phyloP scores from a whole-genome alignment of 1,139 yeast species.

The Protomyces arabidopsidicola region DNA sequence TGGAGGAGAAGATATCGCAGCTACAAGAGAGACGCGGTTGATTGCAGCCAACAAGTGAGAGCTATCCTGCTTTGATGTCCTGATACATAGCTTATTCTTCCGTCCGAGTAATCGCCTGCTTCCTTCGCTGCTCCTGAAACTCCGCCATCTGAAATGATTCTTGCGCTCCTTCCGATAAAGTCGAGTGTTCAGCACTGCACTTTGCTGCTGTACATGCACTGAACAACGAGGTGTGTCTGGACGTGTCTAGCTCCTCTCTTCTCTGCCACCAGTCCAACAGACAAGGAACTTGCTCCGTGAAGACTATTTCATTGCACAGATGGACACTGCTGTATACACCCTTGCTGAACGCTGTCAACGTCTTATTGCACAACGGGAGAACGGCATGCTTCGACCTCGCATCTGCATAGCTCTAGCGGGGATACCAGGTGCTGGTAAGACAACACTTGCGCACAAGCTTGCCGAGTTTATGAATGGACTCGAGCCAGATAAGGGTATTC shows the following conservation, averaged over 20 bases:
- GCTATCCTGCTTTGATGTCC: too few species aligned
- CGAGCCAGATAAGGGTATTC: not conserved
- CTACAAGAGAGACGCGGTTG: too few species aligned
- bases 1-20: not conserved
- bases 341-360: slow-evolving; percentile 3
- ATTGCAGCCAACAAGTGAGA: too few species aligned
- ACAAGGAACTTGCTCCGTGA: not conserved
- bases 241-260: not conserved
- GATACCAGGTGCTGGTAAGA: slow-evolving; percentile 30
- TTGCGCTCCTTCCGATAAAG: too few species aligned
- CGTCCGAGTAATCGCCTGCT: too few species aligned
- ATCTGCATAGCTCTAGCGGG: slow-evolving; percentile 26
- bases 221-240: too few species aligned
- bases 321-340: not conserved
- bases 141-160: too few species aligned
- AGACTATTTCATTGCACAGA: too few species aligned
- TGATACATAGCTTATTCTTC: too few species aligned
- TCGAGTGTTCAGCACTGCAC: too few species aligned
- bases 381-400: slow-evolving; percentile 19
- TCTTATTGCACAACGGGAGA: slow-evolving; percentile 2
- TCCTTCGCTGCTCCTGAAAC: too few species aligned
- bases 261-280: not conserved
- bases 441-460: slow-evolving; percentile 18
- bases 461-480: slow-evolving; percentile 11
- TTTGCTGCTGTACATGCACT: too few species aligned